Evolutionary conservation across 768 basidiomycete genomes (phyloP), one percentile per base, ranked within the genome.

Genomic region (Hemileccinum impolitum): DNA sequence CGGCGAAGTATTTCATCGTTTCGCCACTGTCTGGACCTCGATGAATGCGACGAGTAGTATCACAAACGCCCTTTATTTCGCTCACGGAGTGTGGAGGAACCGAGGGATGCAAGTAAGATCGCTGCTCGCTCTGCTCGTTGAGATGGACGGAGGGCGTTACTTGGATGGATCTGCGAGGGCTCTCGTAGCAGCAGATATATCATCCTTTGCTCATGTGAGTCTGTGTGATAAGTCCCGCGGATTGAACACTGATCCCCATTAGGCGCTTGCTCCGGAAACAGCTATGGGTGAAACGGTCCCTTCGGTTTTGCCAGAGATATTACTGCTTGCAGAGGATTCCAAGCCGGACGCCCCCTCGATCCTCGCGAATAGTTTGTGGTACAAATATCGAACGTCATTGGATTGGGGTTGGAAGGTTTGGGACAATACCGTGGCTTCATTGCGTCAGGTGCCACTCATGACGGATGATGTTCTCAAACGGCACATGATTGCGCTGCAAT

Each of bases 331-430:
- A 5, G 77, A 74, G 10, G 80, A 87, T 59, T 66, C 74, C 3
- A 75, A 77, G 43, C 70, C 71, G 0, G 81, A 84, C 49, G 86
- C 82, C 6, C 78, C 86, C 2, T 82, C 82, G 1, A 75, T 78
- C 40, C 79, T 92, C 18, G 89, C 88, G 0, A 86, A 85, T 56
- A 77, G 78, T 39, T 71, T 92, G 13, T 92, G 90, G 90, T 86
- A 87, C 66, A 86, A 87, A 61, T 90, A 90, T 57, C 81, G 85
- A 37, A 80, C 79, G 14, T 79, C 87, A 0, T 59, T 67, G 13
- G 79, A 88, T 56, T 90, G 89, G 87, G 87, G 79, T 2, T 85
- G 81, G 81, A 85, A 84, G 57, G 85, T 86, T 17, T 91, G 89
- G 89, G 87, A 90, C 61, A 90, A 87, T 57, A 81, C 84, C 1